Evolutionary conservation across 108 stramenopile species (phyloP).

Genomic region (Skeletonema tropicum): DNA sequence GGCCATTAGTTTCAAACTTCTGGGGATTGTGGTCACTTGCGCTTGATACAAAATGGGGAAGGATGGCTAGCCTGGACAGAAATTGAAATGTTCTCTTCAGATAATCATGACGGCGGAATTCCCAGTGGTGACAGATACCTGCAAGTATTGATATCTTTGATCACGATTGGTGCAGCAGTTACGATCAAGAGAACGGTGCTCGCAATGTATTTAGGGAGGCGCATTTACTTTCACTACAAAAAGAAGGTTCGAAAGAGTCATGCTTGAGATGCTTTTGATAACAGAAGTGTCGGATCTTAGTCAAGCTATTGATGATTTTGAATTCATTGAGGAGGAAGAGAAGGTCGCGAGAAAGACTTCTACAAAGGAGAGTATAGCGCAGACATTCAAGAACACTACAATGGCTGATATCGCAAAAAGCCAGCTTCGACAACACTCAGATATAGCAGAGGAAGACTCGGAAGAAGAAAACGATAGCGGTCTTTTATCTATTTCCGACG

Average conservation of each 20-base stretch:
- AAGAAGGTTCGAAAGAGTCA: conserved; percentile 54
- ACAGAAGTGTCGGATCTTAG: conserved; percentile 74
- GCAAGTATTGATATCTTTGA: conserved; percentile 58
- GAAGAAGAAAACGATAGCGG: background rate
- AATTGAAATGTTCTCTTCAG: conserved; percentile 53
- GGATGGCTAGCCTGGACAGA: conserved; percentile 74
- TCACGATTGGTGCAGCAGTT: conserved; percentile 64
- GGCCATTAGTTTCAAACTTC: conserved; percentile 64
- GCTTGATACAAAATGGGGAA: conserved; percentile 56
- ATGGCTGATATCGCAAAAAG: conserved; percentile 40
- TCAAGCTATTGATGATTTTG: conserved; percentile 36
- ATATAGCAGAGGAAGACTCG: background rate
- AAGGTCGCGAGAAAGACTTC: conserved; percentile 3
- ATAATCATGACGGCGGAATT: conserved; percentile 59
- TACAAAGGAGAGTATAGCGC: conserved; percentile 3
- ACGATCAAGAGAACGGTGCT: conserved; percentile 68
- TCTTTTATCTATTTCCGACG: background rate
- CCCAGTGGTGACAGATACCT: conserved; percentile 59
- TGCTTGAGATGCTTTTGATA: conserved; percentile 56
- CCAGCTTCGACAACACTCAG: background rate
- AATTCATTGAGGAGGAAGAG: conserved; percentile 17
- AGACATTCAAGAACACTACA: conserved; percentile 21
- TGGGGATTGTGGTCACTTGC: conserved; percentile 71
- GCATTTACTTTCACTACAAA: conserved; percentile 36
- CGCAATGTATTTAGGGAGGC: conserved; percentile 56